Evolutionary conservation across 2,329 filamentous ascomycete species (phyloP).

Genomic region (Hirsutella minnesotensis): DNA sequence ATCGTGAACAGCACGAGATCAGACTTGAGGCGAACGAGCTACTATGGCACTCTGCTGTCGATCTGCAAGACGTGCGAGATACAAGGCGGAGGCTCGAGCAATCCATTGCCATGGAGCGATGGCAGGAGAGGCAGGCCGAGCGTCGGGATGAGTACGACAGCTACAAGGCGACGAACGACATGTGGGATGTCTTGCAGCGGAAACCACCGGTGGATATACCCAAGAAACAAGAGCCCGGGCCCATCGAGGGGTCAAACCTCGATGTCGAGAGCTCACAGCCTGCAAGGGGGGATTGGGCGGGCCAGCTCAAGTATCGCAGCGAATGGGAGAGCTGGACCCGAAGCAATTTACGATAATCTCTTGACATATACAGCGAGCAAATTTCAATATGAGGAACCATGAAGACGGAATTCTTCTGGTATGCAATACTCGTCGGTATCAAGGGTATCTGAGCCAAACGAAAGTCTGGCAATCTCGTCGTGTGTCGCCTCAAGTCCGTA

Average conservation of each 20-base stretch:
- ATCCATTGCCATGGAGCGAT: constrained; percentile 27
- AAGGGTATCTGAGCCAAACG: not conserved
- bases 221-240: constrained; percentile 17
- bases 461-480: not conserved
- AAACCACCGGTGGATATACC: constrained; percentile 22
- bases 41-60: constrained; percentile 26
- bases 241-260: constrained; percentile 14
- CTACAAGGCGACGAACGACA: constrained; percentile 26
- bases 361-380: not conserved
- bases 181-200: constrained; percentile 33
- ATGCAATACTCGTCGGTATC: too few species aligned
- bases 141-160: constrained; percentile 26
- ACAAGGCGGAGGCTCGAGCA: constrained; percentile 22
- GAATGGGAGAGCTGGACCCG: constrained; percentile 29
- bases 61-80: constrained; percentile 24
- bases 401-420: not conserved
- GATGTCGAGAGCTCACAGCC: constrained; percentile 25
- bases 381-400: too few species aligned
- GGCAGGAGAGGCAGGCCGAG: constrained; percentile 32
- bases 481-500: not conserved
- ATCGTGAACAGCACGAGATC: constrained; percentile 19
- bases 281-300: constrained; percentile 26
- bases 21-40: constrained; percentile 29
- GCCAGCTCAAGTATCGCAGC: constrained; percentile 20
- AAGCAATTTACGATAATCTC: not conserved